Percentiles rank a stretch among this genome's conserved stretches.
phyloP scores from a whole-genome alignment of 1,284 basidiomycete species.

The Meira nashicola region DNA sequence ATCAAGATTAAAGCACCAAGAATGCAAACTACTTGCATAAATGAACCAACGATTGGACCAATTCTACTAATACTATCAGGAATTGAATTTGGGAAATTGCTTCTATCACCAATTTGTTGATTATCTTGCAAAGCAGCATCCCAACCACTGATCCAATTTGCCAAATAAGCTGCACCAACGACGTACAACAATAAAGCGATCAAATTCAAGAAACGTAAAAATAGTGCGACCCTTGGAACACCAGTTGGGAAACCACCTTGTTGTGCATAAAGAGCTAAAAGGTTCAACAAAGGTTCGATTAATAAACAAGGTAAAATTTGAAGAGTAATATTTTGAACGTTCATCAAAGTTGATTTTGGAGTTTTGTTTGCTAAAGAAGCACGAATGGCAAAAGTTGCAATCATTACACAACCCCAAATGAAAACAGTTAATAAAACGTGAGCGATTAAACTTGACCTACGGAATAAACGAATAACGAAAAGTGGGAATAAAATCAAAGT shows the following conservation, averaged over 20 bases:
- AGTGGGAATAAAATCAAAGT: constrained; percentile 28
- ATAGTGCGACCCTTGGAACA: constrained; percentile 22
- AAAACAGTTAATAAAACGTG: constrained; percentile 29
- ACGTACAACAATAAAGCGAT: constrained; percentile 33
- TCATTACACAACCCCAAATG: constrained; percentile 24
- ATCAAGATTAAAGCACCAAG: constrained; percentile 29
- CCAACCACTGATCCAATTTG: constrained; percentile 25
- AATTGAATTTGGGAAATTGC: constrained; percentile 14
- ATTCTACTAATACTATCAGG: constrained; percentile 27
- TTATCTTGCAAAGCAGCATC: constrained; percentile 20
- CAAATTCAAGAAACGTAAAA: constrained; percentile 30
- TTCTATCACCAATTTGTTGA: constrained; percentile 22
- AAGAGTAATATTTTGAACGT: constrained; percentile 25
- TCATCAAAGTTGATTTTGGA: constrained; percentile 27
- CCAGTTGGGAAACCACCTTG: constrained; percentile 22
- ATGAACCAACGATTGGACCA: constrained; percentile 21
- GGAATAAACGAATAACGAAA: constrained; percentile 28
- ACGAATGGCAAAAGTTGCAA: constrained; percentile 26
- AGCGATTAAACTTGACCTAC: constrained; percentile 29
- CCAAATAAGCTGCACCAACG: constrained; percentile 25
- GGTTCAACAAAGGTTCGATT: constrained; percentile 28
- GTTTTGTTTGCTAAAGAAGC: constrained; percentile 22
- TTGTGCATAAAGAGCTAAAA: constrained; percentile 24
- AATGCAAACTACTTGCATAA: constrained; percentile 27
- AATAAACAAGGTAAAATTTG: constrained; percentile 25